Percentiles rank a stretch among this genome's conserved stretches.
Evolutionary conservation across 257 asterid species (phyloP).

Genomic region (Solanum peruvianum): DNA sequence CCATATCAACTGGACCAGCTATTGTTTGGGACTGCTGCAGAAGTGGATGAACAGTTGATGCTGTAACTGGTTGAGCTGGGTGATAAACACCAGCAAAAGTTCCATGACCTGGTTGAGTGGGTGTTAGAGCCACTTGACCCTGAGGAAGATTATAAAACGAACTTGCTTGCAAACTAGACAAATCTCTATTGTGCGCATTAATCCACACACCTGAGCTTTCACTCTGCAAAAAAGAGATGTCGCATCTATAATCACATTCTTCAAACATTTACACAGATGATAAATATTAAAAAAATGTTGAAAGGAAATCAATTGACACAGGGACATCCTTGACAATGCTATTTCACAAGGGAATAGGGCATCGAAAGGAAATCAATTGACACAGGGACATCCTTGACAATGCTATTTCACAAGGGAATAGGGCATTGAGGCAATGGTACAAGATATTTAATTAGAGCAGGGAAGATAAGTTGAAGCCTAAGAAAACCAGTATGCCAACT

Average conservation of each 20-base stretch:
- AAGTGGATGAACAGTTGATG: constrained; percentile 59
- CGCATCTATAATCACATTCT: background rate
- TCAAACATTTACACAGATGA: background rate
- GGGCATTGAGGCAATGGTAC: background rate
- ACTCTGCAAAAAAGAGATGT: constrained; percentile 31
- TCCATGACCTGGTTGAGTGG: constrained; percentile 70
- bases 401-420: background rate
- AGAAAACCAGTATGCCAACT: background rate
- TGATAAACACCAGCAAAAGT: constrained; percentile 65
- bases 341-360: background rate
- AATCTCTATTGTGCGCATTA: constrained; percentile 53
- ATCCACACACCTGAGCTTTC: constrained; percentile 81
- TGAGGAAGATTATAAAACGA: constrained; percentile 78
- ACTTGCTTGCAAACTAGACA: constrained; percentile 61
- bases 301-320: background rate
- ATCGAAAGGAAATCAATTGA: background rate
- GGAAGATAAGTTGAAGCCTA: background rate
- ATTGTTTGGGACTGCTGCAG: constrained; percentile 78
- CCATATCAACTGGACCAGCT: constrained; percentile 67
- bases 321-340: background rate
- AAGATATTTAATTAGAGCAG: background rate
- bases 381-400: background rate
- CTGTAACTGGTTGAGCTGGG: constrained; percentile 64
- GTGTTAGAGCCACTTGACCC: constrained; percentile 69
- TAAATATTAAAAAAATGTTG: background rate